phyloP scores from a whole-genome alignment of 2,329 filamentous ascomycete species.

The Elsinoe necatrix region DNA sequence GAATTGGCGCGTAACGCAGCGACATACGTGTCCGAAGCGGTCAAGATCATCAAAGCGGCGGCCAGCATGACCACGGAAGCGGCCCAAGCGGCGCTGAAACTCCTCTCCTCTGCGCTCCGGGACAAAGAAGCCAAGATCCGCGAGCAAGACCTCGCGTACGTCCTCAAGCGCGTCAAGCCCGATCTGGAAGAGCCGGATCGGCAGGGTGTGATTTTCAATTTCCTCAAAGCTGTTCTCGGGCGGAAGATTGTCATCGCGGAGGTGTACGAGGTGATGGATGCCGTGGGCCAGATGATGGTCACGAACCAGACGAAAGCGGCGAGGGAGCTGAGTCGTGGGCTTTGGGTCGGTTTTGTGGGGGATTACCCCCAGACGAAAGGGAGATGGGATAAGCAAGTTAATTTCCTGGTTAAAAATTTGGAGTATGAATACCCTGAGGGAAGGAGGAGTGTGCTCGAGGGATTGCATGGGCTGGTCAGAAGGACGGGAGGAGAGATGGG shows the following conservation, averaged over 20 bases:
- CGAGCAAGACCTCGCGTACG: slow-evolving; percentile 70
- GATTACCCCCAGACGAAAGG: slow-evolving; percentile 90
- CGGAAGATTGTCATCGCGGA: slow-evolving; percentile 76
- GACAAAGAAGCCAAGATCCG: slow-evolving; percentile 70
- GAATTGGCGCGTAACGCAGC: slow-evolving; percentile 61
- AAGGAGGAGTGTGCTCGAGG: slow-evolving; percentile 85
- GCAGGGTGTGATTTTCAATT: slow-evolving; percentile 90
- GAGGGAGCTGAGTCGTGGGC: slow-evolving; percentile 75
- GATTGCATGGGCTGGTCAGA: slow-evolving; percentile 73
- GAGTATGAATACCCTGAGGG: slow-evolving; percentile 85
- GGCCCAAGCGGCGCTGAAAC: slow-evolving; percentile 78
- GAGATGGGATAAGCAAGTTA: slow-evolving; percentile 79
- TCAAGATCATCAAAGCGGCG: slow-evolving; percentile 68
- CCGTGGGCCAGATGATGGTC: slow-evolving; percentile 86
- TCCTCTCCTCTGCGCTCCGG: slow-evolving; percentile 75
- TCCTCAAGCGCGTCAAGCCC: slow-evolving; percentile 72
- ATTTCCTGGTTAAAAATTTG: slow-evolving; percentile 82
- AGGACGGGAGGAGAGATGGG: slow-evolving; percentile 77
- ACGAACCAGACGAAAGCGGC: slow-evolving; percentile 88
- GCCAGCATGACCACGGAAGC: slow-evolving; percentile 73
- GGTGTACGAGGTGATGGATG: slow-evolving; percentile 86
- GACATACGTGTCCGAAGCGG: slow-evolving; percentile 77
- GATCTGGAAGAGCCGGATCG: slow-evolving; percentile 89
- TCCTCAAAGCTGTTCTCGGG: slow-evolving; percentile 77
- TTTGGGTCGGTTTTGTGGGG: slow-evolving; percentile 88